Base-by-base conservation (phyloP, 1,284 basidiomycete species). In the Tranzscheliella williamsii region DNA sequence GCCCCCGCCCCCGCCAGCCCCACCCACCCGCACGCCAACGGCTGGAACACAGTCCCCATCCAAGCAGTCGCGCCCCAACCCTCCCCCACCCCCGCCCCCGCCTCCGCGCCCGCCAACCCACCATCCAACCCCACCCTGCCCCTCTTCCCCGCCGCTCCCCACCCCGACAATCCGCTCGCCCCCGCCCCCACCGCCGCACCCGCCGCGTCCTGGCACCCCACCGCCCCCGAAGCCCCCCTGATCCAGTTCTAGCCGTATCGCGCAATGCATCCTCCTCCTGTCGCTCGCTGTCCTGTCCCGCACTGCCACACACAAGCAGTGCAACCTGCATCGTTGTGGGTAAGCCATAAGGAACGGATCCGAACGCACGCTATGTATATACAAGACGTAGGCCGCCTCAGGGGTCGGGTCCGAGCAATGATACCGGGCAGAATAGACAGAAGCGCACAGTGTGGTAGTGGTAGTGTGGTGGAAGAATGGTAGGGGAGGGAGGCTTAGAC, bases 181-280 rank as follows among this genome's bases (percentile, higher is more conserved):
- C 54, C 53, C 5, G 20, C 37, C 32, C 42, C 42, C 6, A 63
- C 50, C 38, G 42, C 47, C 12, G 44, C 55, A 9, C 46, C 54
- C 5, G 45, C 39, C 47, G 58, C 50, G 39, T 47, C 54, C 24
- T 35, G 35, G 15, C 35, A 33, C 4, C 35, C n/a, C 6, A 24
- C 45, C 0, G 52, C 43, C 18, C 24, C 42, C 18, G 62, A 65
- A 41, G 38, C 53, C 32, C 55, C 56, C n/a, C 38, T 65, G 56
- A 65, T 65, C 33, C 51, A 65, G 42, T 56, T 65, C 45, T 65
- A 22, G 18, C n/a, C n/a, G n/a, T n/a, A n/a, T n/a, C n/a, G n/a
- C n/a, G n/a, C n/a, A n/a, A n/a, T n/a, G n/a, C n/a, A n/a, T n/a
- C n/a, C n/a, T n/a, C n/a, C n/a, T n/a, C n/a, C n/a, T n/a, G n/a